Evolutionary conservation across 225 moss, liverwort and hornwort species (phyloP).

Genomic region (Climacium dendroides): DNA sequence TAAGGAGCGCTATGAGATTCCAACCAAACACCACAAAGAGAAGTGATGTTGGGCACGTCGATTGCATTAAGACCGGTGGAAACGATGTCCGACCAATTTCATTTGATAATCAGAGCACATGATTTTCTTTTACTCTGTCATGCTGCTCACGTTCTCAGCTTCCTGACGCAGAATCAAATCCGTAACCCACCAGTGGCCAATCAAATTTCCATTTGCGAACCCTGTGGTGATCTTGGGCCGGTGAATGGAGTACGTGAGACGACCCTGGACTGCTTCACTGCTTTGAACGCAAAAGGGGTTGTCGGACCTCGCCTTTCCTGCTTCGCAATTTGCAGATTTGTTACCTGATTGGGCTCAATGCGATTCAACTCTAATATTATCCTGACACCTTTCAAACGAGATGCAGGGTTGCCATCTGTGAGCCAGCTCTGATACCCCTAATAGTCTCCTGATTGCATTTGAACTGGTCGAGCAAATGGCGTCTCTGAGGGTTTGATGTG

Average conservation of each 20-base stretch:
- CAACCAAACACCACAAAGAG: not conserved
- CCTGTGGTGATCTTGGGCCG: not conserved
- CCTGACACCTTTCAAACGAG: not conserved
- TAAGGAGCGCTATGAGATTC: not conserved
- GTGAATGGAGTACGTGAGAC: not conserved
- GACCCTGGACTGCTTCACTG: not conserved
- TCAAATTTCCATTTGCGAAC: not conserved
- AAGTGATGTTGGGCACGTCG: not conserved
- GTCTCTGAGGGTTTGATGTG: not conserved
- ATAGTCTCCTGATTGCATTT: not conserved
- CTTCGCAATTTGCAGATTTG: not conserved
- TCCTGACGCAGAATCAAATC: not conserved
- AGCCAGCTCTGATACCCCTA: not conserved
- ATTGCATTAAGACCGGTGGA: not conserved
- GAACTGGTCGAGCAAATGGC: not conserved
- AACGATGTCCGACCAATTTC: not conserved
- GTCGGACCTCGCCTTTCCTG: not conserved
- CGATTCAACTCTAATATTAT: not conserved
- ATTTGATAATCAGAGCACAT: not conserved
- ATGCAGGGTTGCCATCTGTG: not conserved
- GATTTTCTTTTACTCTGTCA: not conserved
- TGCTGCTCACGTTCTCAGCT: constrained; percentile 8
- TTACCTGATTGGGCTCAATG: not conserved
- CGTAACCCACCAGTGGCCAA: not conserved
- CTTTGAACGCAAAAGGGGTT: not conserved